A percentile compares a stretch with the other conserved stretches of the same genome.
Conservation (phyloP, 441 rosid species). For the Mallotus japonicus region DNA sequence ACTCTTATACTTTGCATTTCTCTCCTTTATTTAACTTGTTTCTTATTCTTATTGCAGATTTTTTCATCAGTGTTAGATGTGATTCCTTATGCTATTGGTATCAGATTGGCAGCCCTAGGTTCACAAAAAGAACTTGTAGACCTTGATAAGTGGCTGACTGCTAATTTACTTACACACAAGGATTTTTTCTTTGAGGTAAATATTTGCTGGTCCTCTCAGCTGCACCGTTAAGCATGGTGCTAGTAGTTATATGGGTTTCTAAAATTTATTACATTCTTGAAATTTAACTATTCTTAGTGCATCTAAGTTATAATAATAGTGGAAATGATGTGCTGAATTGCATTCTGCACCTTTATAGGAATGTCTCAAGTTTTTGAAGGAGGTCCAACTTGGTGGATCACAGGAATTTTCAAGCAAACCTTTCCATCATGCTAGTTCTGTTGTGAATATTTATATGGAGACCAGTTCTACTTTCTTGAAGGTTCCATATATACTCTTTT, state of each 20-base stretch:
- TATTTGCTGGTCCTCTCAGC: neutral
- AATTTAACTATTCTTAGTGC: neutral
- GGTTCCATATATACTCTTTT: constrained; percentile 42
- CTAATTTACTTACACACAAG: constrained; percentile 55
- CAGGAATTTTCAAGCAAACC: constrained; percentile 63
- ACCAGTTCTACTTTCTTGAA: constrained; percentile 60
- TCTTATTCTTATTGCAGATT: constrained; percentile 50
- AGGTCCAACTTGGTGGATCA: constrained; percentile 64
- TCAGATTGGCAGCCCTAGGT: constrained; percentile 85
- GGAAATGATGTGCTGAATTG: constrained; percentile 23
- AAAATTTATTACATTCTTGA: neutral
- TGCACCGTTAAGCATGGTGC: neutral
- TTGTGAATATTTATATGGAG: constrained; percentile 62
- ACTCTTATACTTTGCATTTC: neutral
- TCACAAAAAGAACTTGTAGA: constrained; percentile 70
- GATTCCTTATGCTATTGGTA: constrained; percentile 64
- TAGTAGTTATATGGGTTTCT: neutral
- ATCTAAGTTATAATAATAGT: neutral
- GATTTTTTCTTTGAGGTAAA: constrained; percentile 82
- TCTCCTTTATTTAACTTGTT: neutral
- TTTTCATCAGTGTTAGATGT: constrained; percentile 65
- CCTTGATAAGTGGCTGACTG: constrained; percentile 84
- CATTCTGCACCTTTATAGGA: constrained; percentile 52
- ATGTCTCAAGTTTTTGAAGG: constrained; percentile 82
- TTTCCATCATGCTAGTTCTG: constrained; percentile 59